phyloP scores from a whole-genome alignment of 805 yeast species.

The Torulaspora maleeae region DNA sequence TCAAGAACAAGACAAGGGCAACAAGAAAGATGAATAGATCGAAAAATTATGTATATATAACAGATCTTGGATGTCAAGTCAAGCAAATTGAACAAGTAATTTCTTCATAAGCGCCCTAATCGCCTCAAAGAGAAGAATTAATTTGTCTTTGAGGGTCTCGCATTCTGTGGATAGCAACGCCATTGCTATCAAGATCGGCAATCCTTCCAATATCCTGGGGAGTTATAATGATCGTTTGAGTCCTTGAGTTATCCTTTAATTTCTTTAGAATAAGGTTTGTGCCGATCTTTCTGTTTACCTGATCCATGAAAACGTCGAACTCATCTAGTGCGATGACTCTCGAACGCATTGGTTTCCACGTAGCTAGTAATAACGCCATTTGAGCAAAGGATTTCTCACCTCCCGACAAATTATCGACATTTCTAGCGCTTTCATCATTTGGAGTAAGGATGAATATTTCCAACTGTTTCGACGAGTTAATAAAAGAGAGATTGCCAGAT shows the following conservation, averaged over 20 bases:
- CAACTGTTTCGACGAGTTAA: constrained; percentile 47
- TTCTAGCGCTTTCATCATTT: constrained; percentile 53
- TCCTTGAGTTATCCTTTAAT: constrained; percentile 51
- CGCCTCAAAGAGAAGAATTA: constrained; percentile 17
- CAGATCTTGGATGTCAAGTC: background rate
- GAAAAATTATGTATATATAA: background rate
- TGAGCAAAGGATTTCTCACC: constrained; percentile 96
- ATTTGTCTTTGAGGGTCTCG: constrained; percentile 38
- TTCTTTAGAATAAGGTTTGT: constrained; percentile 68
- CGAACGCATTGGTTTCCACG: constrained; percentile 91
- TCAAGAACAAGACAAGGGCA: background rate
- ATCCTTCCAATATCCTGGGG: constrained; percentile 78
- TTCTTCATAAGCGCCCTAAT: no score
- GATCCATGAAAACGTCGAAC: constrained; percentile 97
- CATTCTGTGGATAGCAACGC: constrained; percentile 62
- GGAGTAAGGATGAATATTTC: constrained; percentile 59
- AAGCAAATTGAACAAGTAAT: background rate
- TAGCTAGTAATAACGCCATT: constrained; percentile 76
- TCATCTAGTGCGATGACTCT: constrained; percentile 89
- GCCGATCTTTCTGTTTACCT: constrained; percentile 77
- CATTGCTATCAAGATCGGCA: constrained; percentile 57
- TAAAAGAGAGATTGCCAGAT: constrained; percentile 65
- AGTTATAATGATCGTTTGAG: constrained; percentile 88
- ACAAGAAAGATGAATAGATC: background rate
- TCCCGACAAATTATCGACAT: constrained; percentile 84